A percentile compares a stretch with the other conserved stretches of the same genome.
Conservation (phyloP, 805 yeast genomes). For the Candida ipomoeae region DNA sequence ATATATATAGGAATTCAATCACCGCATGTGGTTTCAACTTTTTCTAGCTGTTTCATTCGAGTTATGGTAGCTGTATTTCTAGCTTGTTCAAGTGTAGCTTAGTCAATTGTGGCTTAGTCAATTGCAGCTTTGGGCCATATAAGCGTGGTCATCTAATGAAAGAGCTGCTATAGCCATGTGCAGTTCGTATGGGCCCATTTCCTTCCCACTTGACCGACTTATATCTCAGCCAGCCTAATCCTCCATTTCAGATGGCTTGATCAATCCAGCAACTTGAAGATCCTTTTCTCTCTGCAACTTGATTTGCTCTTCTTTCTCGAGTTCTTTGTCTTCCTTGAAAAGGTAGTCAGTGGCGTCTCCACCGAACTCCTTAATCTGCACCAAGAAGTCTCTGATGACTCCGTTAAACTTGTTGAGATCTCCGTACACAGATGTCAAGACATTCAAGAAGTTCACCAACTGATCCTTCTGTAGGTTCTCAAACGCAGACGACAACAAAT, state of each 20-base stretch:
- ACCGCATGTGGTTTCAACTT: background rate
- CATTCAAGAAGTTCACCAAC: slow-evolving; percentile 73
- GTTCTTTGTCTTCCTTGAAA: slow-evolving; percentile 89
- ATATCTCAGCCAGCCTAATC: slow-evolving; percentile 42
- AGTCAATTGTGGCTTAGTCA: background rate
- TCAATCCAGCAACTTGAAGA: slow-evolving; percentile 82
- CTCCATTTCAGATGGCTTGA: slow-evolving; percentile 92
- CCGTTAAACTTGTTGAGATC: slow-evolving; percentile 76
- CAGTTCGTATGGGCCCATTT: background rate
- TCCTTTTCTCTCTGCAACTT: slow-evolving; percentile 76
- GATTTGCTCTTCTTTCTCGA: slow-evolving; percentile 64
- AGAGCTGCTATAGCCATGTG: background rate
- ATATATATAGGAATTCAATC: background rate
- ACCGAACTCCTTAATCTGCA: slow-evolving; percentile 92
- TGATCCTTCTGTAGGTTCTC: slow-evolving; percentile 85
- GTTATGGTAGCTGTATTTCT: background rate
- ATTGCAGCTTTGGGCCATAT: background rate
- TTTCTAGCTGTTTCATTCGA: background rate
- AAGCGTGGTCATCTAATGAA: background rate
- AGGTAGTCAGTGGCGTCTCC: slow-evolving; percentile 94
- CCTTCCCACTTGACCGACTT: background rate
- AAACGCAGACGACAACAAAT: slow-evolving; percentile 83
- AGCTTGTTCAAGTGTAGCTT: background rate
- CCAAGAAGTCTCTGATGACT: slow-evolving; percentile 88
- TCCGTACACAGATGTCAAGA: slow-evolving; percentile 66